Percentiles rank a stretch among this genome's conserved stretches.
Conservation (phyloP, 2,329 filamentous ascomycete genomes). For the Harringtonia lauricola region DNA sequence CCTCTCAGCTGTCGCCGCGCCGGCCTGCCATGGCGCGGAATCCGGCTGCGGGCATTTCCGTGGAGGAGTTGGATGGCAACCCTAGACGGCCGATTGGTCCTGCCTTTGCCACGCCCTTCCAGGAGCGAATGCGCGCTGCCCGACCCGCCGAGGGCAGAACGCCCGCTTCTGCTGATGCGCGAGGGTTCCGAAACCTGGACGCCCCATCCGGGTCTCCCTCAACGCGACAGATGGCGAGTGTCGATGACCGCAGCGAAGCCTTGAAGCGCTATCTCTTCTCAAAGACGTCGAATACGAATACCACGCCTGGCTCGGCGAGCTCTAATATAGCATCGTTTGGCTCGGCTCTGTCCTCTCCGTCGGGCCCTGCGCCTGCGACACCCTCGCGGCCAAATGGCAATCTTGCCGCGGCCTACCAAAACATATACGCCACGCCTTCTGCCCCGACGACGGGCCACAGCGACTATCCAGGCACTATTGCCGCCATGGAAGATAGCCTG, state of each 20-base stretch:
- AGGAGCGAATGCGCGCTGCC: conserved; percentile 48
- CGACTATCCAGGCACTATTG: conserved; percentile 24
- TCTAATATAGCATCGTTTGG: too few species aligned
- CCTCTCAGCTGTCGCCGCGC: conserved; percentile 15
- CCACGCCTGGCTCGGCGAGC: too few species aligned
- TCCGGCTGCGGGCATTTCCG: conserved; percentile 46
- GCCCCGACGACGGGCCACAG: conserved; percentile 6
- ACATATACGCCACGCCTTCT: conserved; percentile 4
- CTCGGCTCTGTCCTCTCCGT: too few species aligned
- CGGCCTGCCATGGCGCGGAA: conserved; percentile 31
- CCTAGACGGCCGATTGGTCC: conserved; percentile 46
- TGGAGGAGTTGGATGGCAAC: conserved; percentile 56
- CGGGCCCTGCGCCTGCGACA: neutral
- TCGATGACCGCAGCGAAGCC: conserved; percentile 32
- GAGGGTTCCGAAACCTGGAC: conserved; percentile 3
- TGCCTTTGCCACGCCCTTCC: conserved; percentile 57
- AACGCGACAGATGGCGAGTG: conserved; percentile 6
- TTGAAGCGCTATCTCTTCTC: conserved; percentile 47
- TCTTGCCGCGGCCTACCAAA: conserved; percentile 2
- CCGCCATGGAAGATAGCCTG: conserved; percentile 42
- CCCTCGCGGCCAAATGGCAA: neutral
- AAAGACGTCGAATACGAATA: conserved; percentile 8
- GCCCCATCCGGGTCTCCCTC: neutral
- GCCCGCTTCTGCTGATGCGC: neutral
- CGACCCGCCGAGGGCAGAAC: conserved; percentile 21